Evolutionary conservation across 176 grass and related monocot genomes (phyloP).

Genomic region (Eleusine coracana): DNA sequence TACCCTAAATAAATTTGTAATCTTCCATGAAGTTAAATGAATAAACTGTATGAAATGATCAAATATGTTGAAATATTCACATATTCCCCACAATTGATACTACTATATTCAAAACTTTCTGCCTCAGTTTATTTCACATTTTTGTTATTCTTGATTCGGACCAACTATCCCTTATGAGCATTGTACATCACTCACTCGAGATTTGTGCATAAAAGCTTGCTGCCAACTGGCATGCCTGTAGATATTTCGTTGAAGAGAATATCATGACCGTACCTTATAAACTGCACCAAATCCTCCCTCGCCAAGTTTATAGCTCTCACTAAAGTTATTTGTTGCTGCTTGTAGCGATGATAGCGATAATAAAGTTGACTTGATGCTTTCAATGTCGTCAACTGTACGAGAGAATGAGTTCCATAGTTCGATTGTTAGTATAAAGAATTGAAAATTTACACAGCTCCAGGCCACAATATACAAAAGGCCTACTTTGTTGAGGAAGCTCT

Average conservation of each 20-base stretch:
- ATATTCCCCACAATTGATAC: neutral
- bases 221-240: too few relatives aligned
- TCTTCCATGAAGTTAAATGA: neutral
- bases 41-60: too few relatives aligned
- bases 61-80: neutral
- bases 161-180: too few relatives aligned
- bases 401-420: neutral
- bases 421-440: neutral
- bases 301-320: conserved; percentile 37
- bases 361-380: conserved; percentile 36
- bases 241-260: too few relatives aligned
- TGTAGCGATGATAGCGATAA: conserved; percentile 36
- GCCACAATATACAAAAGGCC: neutral
- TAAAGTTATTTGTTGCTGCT: conserved; percentile 38
- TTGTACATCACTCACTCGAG: too few relatives aligned
- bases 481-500: neutral
- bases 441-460: neutral
- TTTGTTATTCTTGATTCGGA: too few relatives aligned
- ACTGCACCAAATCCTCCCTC: conserved; percentile 45
- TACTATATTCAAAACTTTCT: too few relatives aligned
- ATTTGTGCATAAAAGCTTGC: too few relatives aligned
- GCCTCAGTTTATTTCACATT: too few relatives aligned
- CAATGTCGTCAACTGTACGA: conserved; percentile 3
- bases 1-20: neutral
- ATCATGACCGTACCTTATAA: conserved; percentile 33